Conservation (phyloP, 306 rosid species). For the Sechiopsis laciniata region DNA sequence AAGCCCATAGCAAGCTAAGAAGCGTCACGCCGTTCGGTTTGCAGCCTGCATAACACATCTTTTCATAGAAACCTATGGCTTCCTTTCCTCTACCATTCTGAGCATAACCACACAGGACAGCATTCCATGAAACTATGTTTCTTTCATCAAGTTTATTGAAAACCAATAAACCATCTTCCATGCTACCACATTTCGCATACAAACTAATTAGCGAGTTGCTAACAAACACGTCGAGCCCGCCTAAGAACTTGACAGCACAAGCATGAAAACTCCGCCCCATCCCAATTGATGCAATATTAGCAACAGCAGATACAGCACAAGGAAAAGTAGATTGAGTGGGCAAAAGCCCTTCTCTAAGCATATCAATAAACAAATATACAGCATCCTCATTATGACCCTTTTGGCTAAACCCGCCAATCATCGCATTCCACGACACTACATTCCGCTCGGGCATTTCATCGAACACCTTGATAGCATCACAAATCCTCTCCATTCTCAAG, state of each 20-base stretch:
- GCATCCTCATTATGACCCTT: slow-evolving; percentile 81
- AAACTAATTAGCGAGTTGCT: slow-evolving; percentile 64
- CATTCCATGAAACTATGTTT: slow-evolving; percentile 80
- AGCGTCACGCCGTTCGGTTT: slow-evolving; percentile 56
- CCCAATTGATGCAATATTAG: slow-evolving; percentile 68
- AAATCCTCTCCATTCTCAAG: slow-evolving; percentile 47
- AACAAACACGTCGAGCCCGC: slow-evolving; percentile 55
- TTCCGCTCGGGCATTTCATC: slow-evolving; percentile 17
- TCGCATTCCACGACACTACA: neutral
- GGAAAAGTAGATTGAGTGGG: slow-evolving; percentile 79
- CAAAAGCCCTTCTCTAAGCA: slow-evolving; percentile 59
- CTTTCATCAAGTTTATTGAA: slow-evolving; percentile 44
- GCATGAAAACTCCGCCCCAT: slow-evolving; percentile 77
- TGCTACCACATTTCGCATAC: slow-evolving; percentile 81
- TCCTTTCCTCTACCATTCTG: slow-evolving; percentile 76
- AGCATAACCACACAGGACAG: slow-evolving; percentile 79
- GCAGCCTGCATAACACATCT: slow-evolving; percentile 42
- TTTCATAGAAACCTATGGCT: slow-evolving; percentile 60
- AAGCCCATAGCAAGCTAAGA: slow-evolving; percentile 83
- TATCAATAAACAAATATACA: slow-evolving; percentile 47
- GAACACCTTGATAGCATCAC: slow-evolving; percentile 58
- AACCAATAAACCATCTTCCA: slow-evolving; percentile 62
- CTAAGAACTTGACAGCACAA: slow-evolving; percentile 69
- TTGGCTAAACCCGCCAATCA: slow-evolving; percentile 81
- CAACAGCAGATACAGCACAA: slow-evolving; percentile 62